A percentile compares a stretch with the other conserved stretches of the same genome.
Evolutionary conservation across 1,284 basidiomycete genomes (phyloP).

Genomic region (Trametes polyzona): DNA sequence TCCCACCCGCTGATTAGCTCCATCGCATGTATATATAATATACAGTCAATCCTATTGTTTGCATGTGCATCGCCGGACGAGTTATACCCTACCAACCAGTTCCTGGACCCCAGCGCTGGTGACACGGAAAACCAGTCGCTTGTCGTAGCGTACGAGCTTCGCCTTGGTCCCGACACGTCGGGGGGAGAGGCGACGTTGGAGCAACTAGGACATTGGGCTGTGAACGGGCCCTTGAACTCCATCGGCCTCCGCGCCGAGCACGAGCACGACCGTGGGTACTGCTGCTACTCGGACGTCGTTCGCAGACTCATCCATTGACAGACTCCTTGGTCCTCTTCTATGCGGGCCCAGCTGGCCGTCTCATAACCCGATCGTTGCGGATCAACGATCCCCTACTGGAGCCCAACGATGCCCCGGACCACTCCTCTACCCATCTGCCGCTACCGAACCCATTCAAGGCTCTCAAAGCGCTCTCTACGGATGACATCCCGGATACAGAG

Average conservation of each 20-base stretch:
- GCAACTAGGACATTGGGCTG: constrained; percentile 57
- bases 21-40: constrained; percentile 8
- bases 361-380: constrained; percentile 26
- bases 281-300: constrained; percentile 6
- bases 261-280: constrained; percentile 48
- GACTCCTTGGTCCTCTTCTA: constrained; percentile 31
- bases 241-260: constrained; percentile 47
- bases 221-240: constrained; percentile 51
- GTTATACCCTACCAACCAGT: constrained; percentile 37
- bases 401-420: constrained; percentile 16
- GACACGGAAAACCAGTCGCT: constrained; percentile 45
- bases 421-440: constrained; percentile 34
- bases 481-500: constrained; percentile 37
- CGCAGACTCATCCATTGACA: constrained; percentile 11
- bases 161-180: constrained; percentile 39
- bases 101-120: constrained; percentile 32
- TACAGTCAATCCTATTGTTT: constrained; percentile 39
- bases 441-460: constrained; percentile 64
- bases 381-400: constrained; percentile 17
- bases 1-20: constrained; percentile 1
- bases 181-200: constrained; percentile 46
- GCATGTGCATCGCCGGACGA: constrained; percentile 49
- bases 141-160: constrained; percentile 51
- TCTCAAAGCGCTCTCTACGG: constrained; percentile 45
- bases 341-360: constrained; percentile 26